phyloP scores from a whole-genome alignment of 495 filamentous ascomycete species.

The Friedmanniomyces simplex region DNA sequence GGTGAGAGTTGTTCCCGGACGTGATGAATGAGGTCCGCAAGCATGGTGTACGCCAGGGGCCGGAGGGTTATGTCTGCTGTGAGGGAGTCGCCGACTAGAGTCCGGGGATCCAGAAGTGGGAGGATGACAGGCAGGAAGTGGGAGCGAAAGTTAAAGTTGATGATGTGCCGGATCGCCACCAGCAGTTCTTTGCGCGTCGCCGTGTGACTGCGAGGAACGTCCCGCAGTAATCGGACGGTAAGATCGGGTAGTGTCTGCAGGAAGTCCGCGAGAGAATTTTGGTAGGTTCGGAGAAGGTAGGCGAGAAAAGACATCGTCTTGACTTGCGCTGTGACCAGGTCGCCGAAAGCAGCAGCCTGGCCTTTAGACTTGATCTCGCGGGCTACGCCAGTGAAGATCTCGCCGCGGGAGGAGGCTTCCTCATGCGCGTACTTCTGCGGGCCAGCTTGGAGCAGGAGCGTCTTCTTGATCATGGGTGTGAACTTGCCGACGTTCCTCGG shows the following conservation, averaged over 20 bases:
- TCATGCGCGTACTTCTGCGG: constrained; percentile 87
- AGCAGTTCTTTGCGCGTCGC: constrained; percentile 87
- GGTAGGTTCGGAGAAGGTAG: constrained; percentile 81
- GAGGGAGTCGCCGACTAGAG: constrained; percentile 86
- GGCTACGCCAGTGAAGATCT: constrained; percentile 86
- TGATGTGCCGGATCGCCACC: constrained; percentile 94
- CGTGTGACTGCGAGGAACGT: constrained; percentile 90
- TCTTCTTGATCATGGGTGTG: constrained; percentile 84
- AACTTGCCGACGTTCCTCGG: constrained; percentile 81
- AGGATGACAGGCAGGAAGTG: constrained; percentile 94
- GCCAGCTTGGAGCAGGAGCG: constrained; percentile 78
- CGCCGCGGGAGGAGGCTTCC: constrained; percentile 62
- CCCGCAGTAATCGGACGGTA: constrained; percentile 81
- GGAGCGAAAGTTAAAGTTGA: constrained; percentile 96
- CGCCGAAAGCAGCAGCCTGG: constrained; percentile 70
- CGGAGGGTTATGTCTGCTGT: constrained; percentile 96
- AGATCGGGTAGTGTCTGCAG: constrained; percentile 78
- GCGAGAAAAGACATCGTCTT: constrained; percentile 99
- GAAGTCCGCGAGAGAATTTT: constrained; percentile 80
- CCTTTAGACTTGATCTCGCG: constrained; percentile 80
- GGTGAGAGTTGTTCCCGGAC: constrained; percentile 73
- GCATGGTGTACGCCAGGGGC: constrained; percentile 94
- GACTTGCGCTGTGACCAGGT: constrained; percentile 94
- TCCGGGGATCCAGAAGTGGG: constrained; percentile 85
- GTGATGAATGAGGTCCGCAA: constrained; percentile 95